These are phyloP conservation scores for Cymbidium sinense DNA, from an alignment of 106 monocot genomes.

Conservation along the genomic window DNA sequence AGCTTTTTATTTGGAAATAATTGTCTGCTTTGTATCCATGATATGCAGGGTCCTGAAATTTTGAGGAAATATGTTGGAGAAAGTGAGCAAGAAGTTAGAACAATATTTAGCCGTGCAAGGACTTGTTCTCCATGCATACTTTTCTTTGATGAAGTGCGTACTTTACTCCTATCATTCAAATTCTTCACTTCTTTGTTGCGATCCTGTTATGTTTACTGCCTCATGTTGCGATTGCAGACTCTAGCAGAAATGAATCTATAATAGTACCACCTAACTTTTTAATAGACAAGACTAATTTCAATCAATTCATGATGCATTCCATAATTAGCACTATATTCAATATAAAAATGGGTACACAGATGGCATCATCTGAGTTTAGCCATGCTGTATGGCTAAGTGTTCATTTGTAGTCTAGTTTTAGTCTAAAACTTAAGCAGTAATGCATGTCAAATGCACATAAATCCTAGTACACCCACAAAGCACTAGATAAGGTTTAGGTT, in stretches of 20 bases:
- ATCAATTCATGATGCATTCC: too few species aligned
- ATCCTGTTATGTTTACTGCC: not conserved
- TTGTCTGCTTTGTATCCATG: conserved; percentile 3
- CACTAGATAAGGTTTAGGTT: too few species aligned
- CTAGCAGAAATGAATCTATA: not conserved
- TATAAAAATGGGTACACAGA: too few species aligned
- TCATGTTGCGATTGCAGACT: not conserved
- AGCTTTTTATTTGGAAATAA: not conserved
- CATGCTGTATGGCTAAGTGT: too few species aligned
- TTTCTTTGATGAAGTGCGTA: conserved; percentile 94
- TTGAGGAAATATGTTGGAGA: conserved; percentile 96
- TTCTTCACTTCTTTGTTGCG: not conserved
- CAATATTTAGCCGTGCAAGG: conserved; percentile 82
- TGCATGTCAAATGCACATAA: too few species aligned
- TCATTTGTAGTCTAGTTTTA: too few species aligned
- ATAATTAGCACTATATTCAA: too few species aligned
- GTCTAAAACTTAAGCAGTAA: too few species aligned
- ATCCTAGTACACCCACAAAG: too few species aligned
- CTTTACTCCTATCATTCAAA: not conserved
- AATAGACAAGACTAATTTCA: too few species aligned
- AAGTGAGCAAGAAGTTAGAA: conserved; percentile 81
- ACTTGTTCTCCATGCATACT: conserved; percentile 88
- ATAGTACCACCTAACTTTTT: not conserved
- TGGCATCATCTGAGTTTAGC: too few species aligned
- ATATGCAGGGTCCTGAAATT: conserved; percentile 73